Percentiles rank a stretch among this genome's conserved stretches.
Conservation (phyloP, 345 rosid genomes). For the Gossypioides kirkii region DNA sequence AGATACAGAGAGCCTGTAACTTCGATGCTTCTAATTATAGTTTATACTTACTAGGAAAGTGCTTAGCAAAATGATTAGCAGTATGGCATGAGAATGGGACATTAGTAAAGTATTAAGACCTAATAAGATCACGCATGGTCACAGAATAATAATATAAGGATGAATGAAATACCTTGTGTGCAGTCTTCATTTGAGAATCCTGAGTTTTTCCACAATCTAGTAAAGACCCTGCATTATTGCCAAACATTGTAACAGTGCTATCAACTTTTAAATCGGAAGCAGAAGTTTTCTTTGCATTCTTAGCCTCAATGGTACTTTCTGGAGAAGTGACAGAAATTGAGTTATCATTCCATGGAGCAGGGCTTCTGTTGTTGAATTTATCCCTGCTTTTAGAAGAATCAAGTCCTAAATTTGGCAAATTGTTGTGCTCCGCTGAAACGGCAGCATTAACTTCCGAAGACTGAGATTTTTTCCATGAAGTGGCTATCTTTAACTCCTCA, state of each 20-base stretch:
- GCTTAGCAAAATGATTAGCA: not conserved
- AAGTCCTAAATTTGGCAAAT: conserved; percentile 25
- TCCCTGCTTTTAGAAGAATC: conserved; percentile 26
- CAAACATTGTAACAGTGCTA: conserved; percentile 17
- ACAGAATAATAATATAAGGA: not conserved
- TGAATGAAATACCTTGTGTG: conserved; percentile 35
- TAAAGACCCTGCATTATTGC: conserved; percentile 27
- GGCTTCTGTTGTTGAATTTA: conserved; percentile 25
- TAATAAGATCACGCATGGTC: not conserved
- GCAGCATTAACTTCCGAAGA: conserved; percentile 30
- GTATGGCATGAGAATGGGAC: not conserved
- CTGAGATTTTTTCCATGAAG: conserved; percentile 45
- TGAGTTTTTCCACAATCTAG: conserved; percentile 27
- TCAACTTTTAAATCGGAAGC: conserved; percentile 25
- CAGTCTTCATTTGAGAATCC: conserved; percentile 27
- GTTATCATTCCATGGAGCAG: conserved; percentile 34
- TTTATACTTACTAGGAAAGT: not conserved
- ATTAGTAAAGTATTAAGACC: not conserved
- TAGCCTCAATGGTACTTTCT: conserved; percentile 21
- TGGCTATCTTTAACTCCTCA: conserved; percentile 66
- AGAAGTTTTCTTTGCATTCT: conserved; percentile 28
- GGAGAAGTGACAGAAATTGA: conserved; percentile 26
- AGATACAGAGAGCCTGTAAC: not conserved
- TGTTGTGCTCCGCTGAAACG: conserved; percentile 23
- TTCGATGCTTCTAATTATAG: not conserved